Conservation (phyloP, 768 basidiomycete genomes). For the Serendipita sp. region DNA sequence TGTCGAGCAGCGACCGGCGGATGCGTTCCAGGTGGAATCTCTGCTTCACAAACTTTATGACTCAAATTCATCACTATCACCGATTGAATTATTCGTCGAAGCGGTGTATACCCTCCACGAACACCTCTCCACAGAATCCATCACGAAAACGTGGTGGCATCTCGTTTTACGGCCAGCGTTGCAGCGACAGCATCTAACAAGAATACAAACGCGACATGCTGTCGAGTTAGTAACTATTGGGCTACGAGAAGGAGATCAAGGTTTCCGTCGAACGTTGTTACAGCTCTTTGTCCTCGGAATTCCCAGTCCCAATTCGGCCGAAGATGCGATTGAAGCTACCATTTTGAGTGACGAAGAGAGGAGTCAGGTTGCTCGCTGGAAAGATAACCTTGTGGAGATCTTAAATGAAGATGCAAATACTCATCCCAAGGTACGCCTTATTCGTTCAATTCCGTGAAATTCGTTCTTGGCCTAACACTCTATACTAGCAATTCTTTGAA, state of each 20-base stretch:
- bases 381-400: slow-evolving; percentile 61
- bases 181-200: slow-evolving; percentile 53
- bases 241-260: slow-evolving; percentile 34
- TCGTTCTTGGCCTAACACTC: slow-evolving; percentile 6
- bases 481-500: slow-evolving; percentile 46
- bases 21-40: neutral
- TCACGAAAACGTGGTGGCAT: slow-evolving; percentile 73
- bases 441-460: neutral
- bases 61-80: slow-evolving; percentile 33
- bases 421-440: slow-evolving; percentile 41
- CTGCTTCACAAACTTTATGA: neutral
- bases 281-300: slow-evolving; percentile 67
- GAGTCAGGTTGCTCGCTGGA: slow-evolving; percentile 49
- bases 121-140: slow-evolving; percentile 43
- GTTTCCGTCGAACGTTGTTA: slow-evolving; percentile 52
- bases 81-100: slow-evolving; percentile 50
- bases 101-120: slow-evolving; percentile 47
- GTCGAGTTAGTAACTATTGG: slow-evolving; percentile 57
- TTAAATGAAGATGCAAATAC: slow-evolving; percentile 48
- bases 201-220: slow-evolving; percentile 41
- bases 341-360: slow-evolving; percentile 46
- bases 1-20: neutral
- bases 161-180: slow-evolving; percentile 61
- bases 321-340: slow-evolving; percentile 62
- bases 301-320: slow-evolving; percentile 55